Evolutionary conservation across 1,139 yeast genomes (phyloP).

Genomic region (Tardiomyces blankii): DNA sequence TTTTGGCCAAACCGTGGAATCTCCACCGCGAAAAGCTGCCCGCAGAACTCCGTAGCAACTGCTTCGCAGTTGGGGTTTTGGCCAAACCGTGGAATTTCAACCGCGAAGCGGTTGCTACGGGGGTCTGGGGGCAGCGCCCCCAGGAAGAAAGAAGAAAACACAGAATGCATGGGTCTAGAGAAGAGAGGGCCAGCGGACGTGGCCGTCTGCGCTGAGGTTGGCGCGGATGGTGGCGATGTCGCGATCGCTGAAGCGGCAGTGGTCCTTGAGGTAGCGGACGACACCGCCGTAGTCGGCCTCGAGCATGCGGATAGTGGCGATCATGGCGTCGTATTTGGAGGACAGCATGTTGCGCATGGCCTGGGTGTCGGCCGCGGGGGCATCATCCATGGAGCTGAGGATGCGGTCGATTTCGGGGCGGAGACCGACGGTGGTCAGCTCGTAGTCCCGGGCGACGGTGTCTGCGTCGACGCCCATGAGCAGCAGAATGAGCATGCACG

Average conservation of each 20-base stretch:
- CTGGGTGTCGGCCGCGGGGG: constrained; percentile 26
- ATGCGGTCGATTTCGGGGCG: constrained; percentile 11
- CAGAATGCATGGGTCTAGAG: background rate
- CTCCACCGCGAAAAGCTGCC: too few species aligned
- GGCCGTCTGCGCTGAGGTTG: constrained; percentile 22
- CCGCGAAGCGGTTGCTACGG: too few species aligned
- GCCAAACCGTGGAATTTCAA: too few species aligned
- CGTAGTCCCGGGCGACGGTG: constrained; percentile 62
- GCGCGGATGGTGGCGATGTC: constrained; percentile 43
- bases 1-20: too few species aligned
- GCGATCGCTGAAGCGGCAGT: constrained; percentile 36
- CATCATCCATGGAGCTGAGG: constrained; percentile 6
- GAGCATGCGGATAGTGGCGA: constrained; percentile 44
- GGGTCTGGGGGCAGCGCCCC: too few species aligned
- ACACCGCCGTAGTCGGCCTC: constrained; percentile 47
- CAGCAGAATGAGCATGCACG: constrained; percentile 54
- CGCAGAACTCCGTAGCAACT: too few species aligned
- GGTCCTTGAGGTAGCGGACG: constrained; percentile 36
- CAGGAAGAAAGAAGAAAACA: too few species aligned
- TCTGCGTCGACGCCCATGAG: constrained; percentile 55
- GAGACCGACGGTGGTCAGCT: constrained; percentile 54
- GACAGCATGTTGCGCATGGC: constrained; percentile 51
- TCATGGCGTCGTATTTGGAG: constrained; percentile 64
- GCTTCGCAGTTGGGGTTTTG: too few species aligned
- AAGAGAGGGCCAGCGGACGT: background rate